These are phyloP conservation scores for Kwoniella europaea DNA, from an alignment of 768 basidiomycete genomes.

Conservation along the genomic window DNA sequence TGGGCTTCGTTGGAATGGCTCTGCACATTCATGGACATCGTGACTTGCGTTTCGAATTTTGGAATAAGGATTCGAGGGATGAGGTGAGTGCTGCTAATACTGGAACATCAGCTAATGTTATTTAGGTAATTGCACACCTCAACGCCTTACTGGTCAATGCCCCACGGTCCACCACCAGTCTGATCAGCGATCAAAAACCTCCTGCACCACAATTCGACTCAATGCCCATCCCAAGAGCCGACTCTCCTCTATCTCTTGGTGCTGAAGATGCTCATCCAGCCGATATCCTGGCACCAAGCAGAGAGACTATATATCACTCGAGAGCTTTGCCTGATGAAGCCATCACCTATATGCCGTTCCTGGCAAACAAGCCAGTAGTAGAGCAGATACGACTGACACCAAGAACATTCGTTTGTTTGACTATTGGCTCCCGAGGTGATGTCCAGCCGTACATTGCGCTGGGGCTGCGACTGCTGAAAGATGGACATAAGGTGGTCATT, in stretches of 20 bases:
- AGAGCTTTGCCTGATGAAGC: constrained; percentile 48
- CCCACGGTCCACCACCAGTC: constrained; percentile 9
- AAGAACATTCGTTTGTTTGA: constrained; percentile 68
- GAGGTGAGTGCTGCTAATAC: constrained; percentile 53
- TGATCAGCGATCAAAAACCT: constrained; percentile 12
- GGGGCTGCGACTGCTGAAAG: constrained; percentile 58
- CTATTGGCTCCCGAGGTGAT: constrained; percentile 69
- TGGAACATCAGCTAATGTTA: background rate
- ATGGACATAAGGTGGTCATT: constrained; percentile 63
- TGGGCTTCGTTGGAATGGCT: constrained; percentile 58
- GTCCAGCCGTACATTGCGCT: constrained; percentile 65
- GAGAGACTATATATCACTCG: constrained; percentile 23
- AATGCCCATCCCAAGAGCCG: background rate
- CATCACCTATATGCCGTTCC: constrained; percentile 49
- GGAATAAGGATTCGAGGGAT: constrained; percentile 60
- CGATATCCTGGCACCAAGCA: constrained; percentile 43
- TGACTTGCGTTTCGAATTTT: constrained; percentile 65
- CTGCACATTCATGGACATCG: constrained; percentile 63
- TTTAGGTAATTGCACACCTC: constrained; percentile 26
- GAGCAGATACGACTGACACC: constrained; percentile 45
- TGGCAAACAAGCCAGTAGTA: constrained; percentile 44
- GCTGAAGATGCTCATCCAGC: constrained; percentile 29
- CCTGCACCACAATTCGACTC: constrained; percentile 15
- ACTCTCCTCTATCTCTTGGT: background rate
- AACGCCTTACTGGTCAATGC: constrained; percentile 4